Evolutionary conservation across 768 basidiomycete genomes (phyloP).

Genomic region (Boletus subparvulus): DNA sequence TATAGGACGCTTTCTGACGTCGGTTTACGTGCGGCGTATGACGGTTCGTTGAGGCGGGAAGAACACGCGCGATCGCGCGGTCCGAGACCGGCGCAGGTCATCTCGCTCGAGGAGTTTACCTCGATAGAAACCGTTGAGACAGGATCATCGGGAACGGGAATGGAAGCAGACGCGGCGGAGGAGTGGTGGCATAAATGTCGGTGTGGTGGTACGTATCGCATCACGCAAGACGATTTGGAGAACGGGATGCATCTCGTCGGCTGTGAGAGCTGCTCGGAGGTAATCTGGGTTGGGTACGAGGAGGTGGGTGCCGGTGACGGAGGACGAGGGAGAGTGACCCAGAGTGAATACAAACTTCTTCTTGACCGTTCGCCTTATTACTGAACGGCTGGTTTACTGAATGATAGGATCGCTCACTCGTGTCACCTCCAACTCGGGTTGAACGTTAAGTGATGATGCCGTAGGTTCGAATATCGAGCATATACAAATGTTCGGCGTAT

Average conservation of each 20-base stretch:
- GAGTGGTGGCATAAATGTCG: constrained; percentile 66
- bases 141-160: constrained; percentile 10
- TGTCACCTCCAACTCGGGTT: no score
- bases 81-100: constrained; percentile 71
- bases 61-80: constrained; percentile 20
- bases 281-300: constrained; percentile 85
- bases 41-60: constrained; percentile 29
- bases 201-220: constrained; percentile 67
- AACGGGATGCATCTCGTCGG: constrained; percentile 67
- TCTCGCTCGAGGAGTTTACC: constrained; percentile 74
- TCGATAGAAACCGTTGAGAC: background rate
- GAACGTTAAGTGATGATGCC: no score
- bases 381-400: background rate
- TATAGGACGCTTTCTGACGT: constrained; percentile 59
- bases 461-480: background rate
- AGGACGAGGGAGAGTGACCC: constrained; percentile 16
- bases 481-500: background rate
- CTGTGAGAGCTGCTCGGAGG: constrained; percentile 78
- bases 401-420: background rate
- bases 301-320: constrained; percentile 34
- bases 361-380: background rate
- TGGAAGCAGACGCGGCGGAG: constrained; percentile 31
- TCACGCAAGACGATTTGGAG: constrained; percentile 62
- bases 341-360: background rate
- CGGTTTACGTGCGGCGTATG: constrained; percentile 50